Evolutionary conservation across 371 early-diverging fungal genomes (phyloP).

Genomic region (Dentiscutata heterogama): DNA sequence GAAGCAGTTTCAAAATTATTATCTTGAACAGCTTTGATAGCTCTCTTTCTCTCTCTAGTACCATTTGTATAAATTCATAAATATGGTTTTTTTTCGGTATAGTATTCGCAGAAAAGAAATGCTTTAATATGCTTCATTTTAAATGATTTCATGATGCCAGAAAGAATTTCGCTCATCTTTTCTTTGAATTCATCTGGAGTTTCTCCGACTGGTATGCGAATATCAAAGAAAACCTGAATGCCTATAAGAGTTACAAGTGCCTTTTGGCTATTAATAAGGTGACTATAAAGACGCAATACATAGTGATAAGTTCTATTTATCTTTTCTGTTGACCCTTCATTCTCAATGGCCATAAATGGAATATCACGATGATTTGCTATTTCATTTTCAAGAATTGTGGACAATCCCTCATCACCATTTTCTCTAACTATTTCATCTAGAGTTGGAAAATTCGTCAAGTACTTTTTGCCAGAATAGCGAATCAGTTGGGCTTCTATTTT

Average conservation of each 20-base stretch:
- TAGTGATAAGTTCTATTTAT: conserved; percentile 9
- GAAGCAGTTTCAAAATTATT: conserved; percentile 20
- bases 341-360: conserved; percentile 30
- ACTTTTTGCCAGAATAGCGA: too few species aligned
- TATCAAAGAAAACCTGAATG: conserved; percentile 30
- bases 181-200: neutral
- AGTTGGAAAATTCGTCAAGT: neutral
- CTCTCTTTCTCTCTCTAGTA: conserved; percentile 34
- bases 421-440: conserved; percentile 11
- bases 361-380: conserved; percentile 11
- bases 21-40: conserved; percentile 9
- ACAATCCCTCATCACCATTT: conserved; percentile 17
- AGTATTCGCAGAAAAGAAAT: conserved; percentile 2
- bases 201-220: too few species aligned
- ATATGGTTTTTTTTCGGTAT: conserved; percentile 11
- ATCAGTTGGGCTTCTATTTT: too few species aligned
- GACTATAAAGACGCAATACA: conserved; percentile 18
- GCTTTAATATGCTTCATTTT: conserved; percentile 32
- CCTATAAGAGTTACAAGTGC: conserved; percentile 3
- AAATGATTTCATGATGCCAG: neutral
- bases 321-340: conserved; percentile 4
- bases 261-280: conserved; percentile 27
- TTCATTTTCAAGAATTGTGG: conserved; percentile 26
- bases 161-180: conserved; percentile 28
- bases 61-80: conserved; percentile 26